Percentiles rank a stretch among this genome's conserved stretches.
These are phyloP conservation scores for Colletotrichum tabaci DNA, from an alignment of 2,329 filamentous ascomycete genomes.

Conservation along the genomic window DNA sequence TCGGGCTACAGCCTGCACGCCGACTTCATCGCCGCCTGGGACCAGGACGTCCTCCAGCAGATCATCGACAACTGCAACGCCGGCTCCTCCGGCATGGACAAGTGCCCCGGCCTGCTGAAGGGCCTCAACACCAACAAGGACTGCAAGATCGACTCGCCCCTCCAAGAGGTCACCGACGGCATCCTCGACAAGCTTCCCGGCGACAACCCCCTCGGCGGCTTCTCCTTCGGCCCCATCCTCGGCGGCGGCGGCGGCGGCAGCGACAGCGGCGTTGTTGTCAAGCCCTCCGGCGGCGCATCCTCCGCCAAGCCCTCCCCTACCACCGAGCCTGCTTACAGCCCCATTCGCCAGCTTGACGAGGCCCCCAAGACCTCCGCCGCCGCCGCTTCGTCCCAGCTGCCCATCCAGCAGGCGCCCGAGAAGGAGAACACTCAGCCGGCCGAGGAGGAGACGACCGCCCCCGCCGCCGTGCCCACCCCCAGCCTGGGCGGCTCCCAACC, in stretches of 20 bases:
- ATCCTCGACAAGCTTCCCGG: constrained; percentile 67
- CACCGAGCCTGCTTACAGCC: constrained; percentile 6
- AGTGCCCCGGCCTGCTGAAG: constrained; percentile 71
- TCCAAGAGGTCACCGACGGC: constrained; percentile 62
- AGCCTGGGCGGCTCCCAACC: constrained; percentile 24
- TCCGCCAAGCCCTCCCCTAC: constrained; percentile 16
- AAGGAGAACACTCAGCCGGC: constrained; percentile 6
- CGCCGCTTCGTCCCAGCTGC: constrained; percentile 23
- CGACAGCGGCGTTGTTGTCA: constrained; percentile 24
- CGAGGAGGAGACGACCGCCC: background rate
- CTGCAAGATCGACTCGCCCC: constrained; percentile 66
- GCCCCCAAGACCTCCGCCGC: constrained; percentile 8
- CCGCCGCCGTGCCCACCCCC: constrained; percentile 41
- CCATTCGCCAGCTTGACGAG: constrained; percentile 8
- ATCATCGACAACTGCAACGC: constrained; percentile 78
- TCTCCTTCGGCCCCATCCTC: constrained; percentile 51
- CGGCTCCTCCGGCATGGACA: constrained; percentile 72
- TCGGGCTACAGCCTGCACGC: constrained; percentile 80
- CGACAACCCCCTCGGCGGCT: constrained; percentile 68
- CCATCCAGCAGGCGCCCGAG: constrained; percentile 30
- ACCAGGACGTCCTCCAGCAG: constrained; percentile 73
- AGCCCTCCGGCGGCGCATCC: constrained; percentile 1
- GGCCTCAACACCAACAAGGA: constrained; percentile 64
- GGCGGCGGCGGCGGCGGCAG: background rate
- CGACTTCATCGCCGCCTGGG: constrained; percentile 83